Base-by-base conservation (phyloP, 495 filamentous ascomycete genomes). In the Podospora sp. region DNA sequence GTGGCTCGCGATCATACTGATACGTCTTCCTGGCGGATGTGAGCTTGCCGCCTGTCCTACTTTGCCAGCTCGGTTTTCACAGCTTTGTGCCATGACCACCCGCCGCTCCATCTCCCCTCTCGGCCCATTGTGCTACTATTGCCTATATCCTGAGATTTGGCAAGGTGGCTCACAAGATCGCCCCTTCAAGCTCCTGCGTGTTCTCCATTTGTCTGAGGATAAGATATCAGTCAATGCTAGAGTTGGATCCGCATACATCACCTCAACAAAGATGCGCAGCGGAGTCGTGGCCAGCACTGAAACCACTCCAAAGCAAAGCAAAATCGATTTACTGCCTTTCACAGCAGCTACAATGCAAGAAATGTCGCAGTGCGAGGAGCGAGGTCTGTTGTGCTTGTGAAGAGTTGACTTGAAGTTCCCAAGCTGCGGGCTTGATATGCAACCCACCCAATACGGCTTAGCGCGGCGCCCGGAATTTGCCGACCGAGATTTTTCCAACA, bases 401-500 rank as follows among this genome's bases (percentile, higher is more conserved):
- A 57, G 53, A 26, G 53, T 21, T 57, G 53, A 11, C 20, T 27
- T 27, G 40, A 46, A 2, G 53, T 57, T 21, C 22, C 53, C 5
- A 33, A 57, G 22, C 53, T 24, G 21, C 53, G 12, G 2, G 20
- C 22, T 57, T 57, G 12, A 24, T 26, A 22, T 24, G 14, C 21
- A n/a, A 46, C 46, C 27, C 50, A 51, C 64, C 61, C 27, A 68
- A 63, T 63, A 20, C 21, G 53, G 70, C 57, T 63, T 63, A 65
- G 65, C 58, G 36, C 46, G 6, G 11, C 18, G 6, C 49, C 20
- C 72, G 72, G 72, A 68, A 68, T 40, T 70, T 74, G 65, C 70
- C 72, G 72, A 57, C 40, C 68, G 52, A 73, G 67, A 71, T 71
- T 73, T 75, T 74, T 63, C 49, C 46, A 36, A 26, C 27, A 25